Evolutionary conservation across 2,329 filamentous ascomycete species (phyloP).

Genomic region (Macrophomina phaseolina): DNA sequence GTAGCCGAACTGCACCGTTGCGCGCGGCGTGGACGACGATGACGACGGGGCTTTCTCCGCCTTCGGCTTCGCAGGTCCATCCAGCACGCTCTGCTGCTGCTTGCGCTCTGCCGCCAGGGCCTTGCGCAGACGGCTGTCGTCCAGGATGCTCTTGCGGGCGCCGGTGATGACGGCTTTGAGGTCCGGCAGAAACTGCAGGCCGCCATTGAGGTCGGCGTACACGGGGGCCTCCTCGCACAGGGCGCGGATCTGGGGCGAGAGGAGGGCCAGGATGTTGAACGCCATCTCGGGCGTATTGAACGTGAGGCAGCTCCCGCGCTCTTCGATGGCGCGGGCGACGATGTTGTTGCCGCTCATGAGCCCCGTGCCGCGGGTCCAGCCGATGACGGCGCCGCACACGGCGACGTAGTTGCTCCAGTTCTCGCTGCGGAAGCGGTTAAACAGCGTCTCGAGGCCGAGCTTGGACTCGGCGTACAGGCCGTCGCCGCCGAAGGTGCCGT

Average conservation of each 20-base stretch:
- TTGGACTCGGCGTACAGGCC: slow-evolving; percentile 55
- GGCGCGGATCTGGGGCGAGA: not conserved
- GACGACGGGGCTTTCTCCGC: slow-evolving; percentile 6
- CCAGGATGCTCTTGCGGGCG: slow-evolving; percentile 16
- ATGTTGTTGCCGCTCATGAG: slow-evolving; percentile 52
- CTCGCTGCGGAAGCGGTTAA: slow-evolving; percentile 47
- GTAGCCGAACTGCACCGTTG: slow-evolving; percentile 32
- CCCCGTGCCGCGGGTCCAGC: slow-evolving; percentile 54
- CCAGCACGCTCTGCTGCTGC: slow-evolving; percentile 25
- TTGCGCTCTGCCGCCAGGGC: slow-evolving; percentile 29
- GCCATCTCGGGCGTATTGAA: slow-evolving; percentile 47
- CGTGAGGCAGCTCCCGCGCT: slow-evolving; percentile 48
- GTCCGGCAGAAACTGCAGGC: not conserved
- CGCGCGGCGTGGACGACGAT: not conserved
- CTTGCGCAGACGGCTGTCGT: slow-evolving; percentile 25
- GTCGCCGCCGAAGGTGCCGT: slow-evolving; percentile 51
- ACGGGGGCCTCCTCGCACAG: not conserved
- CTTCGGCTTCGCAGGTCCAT: not conserved
- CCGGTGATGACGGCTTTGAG: not conserved
- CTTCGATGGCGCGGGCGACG: slow-evolving; percentile 46
- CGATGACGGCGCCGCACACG: slow-evolving; percentile 51
- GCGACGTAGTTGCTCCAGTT: slow-evolving; percentile 47
- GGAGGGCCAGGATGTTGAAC: slow-evolving; percentile 37
- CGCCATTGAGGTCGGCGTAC: not conserved
- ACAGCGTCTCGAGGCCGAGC: slow-evolving; percentile 45